These are phyloP conservation scores for Calonectria pseudoturangicola DNA, from an alignment of 2,329 filamentous ascomycete genomes.

Conservation along the genomic window DNA sequence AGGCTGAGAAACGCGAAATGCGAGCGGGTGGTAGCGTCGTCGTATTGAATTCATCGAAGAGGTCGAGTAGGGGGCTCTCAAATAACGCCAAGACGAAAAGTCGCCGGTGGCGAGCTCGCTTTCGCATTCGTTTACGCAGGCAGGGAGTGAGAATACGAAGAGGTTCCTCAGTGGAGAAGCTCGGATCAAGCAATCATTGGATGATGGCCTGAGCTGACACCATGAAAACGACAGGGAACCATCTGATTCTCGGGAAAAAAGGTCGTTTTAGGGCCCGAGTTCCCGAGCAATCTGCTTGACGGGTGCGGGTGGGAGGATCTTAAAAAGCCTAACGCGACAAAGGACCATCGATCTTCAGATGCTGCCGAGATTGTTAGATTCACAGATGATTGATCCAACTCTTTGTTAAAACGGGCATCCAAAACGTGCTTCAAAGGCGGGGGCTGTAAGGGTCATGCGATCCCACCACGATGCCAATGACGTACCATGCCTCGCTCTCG, in stretches of 20 bases:
- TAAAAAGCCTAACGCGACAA: background rate
- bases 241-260: constrained; percentile 2
- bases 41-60: constrained; percentile 15
- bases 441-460: background rate
- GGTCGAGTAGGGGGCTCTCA: constrained; percentile 5
- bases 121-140: constrained; percentile 11
- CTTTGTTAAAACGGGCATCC: background rate
- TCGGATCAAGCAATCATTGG: constrained; percentile 4
- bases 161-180: background rate
- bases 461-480: background rate
- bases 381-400: too few relatives aligned
- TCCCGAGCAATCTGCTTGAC: background rate
- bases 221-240: background rate
- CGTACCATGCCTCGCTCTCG: background rate
- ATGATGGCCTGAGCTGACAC: background rate
- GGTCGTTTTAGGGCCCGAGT: background rate
- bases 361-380: background rate
- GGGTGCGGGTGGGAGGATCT: background rate
- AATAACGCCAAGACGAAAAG: background rate
- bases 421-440: background rate
- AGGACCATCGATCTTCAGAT: background rate
- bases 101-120: constrained; percentile 7
- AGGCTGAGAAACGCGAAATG: constrained; percentile 13
- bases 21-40: constrained; percentile 12
- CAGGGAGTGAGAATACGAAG: background rate